A percentile compares a stretch with the other conserved stretches of the same genome.
Evolutionary conservation across 176 grass and related monocot genomes (phyloP).

Genomic region (Hordeum marinum): DNA sequence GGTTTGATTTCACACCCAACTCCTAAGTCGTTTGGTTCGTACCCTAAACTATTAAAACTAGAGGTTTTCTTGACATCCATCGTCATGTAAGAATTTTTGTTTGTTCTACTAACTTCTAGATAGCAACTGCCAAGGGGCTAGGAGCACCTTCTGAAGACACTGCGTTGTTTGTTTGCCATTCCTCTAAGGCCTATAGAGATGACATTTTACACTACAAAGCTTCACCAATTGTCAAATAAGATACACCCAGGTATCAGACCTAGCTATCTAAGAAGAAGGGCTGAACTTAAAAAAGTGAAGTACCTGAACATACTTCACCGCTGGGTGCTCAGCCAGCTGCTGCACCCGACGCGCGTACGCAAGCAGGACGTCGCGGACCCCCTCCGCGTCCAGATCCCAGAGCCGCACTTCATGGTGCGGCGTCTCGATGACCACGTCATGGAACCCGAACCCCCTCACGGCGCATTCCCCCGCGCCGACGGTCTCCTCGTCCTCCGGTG

Average conservation of each 20-base stretch:
- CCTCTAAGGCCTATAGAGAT: not conserved
- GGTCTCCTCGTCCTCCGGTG: not conserved
- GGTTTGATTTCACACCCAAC: not conserved
- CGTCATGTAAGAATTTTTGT: not conserved
- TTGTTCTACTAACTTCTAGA: not conserved
- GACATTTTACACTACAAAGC: not conserved
- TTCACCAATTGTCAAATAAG: not conserved
- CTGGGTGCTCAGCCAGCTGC: slow-evolving; percentile 53
- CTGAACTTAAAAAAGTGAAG: not conserved
- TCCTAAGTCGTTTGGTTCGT: not conserved
- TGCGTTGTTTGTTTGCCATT: not conserved
- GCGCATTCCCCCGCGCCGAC: not conserved
- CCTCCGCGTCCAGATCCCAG: slow-evolving; percentile 51
- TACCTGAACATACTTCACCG: slow-evolving; percentile 95
- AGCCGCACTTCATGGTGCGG: slow-evolving; percentile 75
- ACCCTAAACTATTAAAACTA: not conserved
- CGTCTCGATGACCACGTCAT: slow-evolving; percentile 97
- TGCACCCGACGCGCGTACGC: slow-evolving; percentile 53
- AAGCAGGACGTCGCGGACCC: slow-evolving; percentile 69
- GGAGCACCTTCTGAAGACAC: not conserved
- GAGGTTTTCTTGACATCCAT: not conserved
- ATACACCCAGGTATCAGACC: not conserved
- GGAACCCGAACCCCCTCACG: slow-evolving; percentile 76
- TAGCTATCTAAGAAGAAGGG: not conserved
- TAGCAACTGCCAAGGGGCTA: not conserved